Evolutionary conservation across 106 monocot species (phyloP).

Genomic region (Allium fistulosum): DNA sequence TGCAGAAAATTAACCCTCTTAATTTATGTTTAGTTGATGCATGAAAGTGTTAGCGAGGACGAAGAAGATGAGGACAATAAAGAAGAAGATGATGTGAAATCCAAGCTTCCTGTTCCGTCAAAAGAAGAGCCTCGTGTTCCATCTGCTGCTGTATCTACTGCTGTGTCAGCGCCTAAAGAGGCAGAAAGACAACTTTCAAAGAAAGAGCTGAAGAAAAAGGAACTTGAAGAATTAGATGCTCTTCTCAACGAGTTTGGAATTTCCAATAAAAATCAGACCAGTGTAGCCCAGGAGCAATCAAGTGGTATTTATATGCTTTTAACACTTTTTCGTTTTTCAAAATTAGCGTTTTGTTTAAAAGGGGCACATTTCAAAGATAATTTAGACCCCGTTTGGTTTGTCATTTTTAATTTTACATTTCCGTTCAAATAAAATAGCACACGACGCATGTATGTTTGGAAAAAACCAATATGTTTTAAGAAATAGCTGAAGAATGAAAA

Average conservation of each 20-base stretch:
- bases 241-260: constrained; percentile 48
- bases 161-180: constrained; percentile 22
- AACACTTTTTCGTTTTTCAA: not conserved
- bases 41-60: constrained; percentile 68
- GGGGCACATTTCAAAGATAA: too few relatives aligned
- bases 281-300: constrained; percentile 12
- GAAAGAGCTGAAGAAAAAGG: constrained; percentile 80
- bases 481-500: too few relatives aligned
- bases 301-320: constrained; percentile 10
- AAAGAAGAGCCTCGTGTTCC: constrained; percentile 18
- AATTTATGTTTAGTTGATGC: not conserved
- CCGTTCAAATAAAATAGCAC: too few relatives aligned
- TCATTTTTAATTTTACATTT: too few relatives aligned
- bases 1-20: too few relatives aligned
- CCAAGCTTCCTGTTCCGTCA: constrained; percentile 10
- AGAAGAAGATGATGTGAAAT: constrained; percentile 33
- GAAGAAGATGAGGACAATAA: constrained; percentile 35
- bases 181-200: constrained; percentile 67
- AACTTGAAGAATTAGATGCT: constrained; percentile 53
- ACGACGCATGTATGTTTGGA: too few relatives aligned
- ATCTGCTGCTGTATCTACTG: too few relatives aligned
- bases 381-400: too few relatives aligned
- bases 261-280: constrained; percentile 11
- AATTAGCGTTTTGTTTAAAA: not conserved
- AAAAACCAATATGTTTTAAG: too few relatives aligned